A percentile compares a stretch with the other conserved stretches of the same genome.
phyloP scores from a whole-genome alignment of 2,329 filamentous ascomycete species.

The Colletotrichum liriopes region DNA sequence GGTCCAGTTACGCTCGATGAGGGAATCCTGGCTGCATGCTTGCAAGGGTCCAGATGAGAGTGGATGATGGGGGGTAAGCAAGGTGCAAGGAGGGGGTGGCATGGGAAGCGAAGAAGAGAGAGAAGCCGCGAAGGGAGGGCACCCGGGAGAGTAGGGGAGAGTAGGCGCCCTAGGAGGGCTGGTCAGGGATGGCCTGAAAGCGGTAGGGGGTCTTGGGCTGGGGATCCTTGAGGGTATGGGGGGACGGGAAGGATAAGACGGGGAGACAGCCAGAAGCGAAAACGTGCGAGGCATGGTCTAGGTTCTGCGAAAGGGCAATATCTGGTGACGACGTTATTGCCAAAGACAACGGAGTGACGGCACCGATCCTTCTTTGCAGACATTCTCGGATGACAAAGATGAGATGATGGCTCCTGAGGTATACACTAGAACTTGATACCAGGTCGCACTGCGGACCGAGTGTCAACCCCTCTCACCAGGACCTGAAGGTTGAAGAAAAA shows the following conservation, averaged over 20 bases:
- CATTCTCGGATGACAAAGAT: slow-evolving; percentile 9
- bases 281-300: slow-evolving; percentile 43
- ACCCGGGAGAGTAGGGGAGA: slow-evolving; percentile 13
- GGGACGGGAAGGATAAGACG: slow-evolving; percentile 44
- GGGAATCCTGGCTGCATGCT: slow-evolving; percentile 41
- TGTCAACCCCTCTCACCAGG: not conserved
- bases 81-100: slow-evolving; percentile 23
- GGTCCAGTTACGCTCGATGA: slow-evolving; percentile 40
- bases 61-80: slow-evolving; percentile 13
- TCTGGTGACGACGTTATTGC: slow-evolving; percentile 22
- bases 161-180: slow-evolving; percentile 30
- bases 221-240: slow-evolving; percentile 38
- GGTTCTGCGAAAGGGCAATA: slow-evolving; percentile 29
- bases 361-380: slow-evolving; percentile 25
- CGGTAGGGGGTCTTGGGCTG: slow-evolving; percentile 15
- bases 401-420: slow-evolving; percentile 12
- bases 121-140: slow-evolving; percentile 34
- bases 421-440: not conserved
- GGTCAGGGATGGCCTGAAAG: slow-evolving; percentile 34
- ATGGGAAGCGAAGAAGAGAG: slow-evolving; percentile 23
- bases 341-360: slow-evolving; percentile 22
- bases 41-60: slow-evolving; percentile 30
- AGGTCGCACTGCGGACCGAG: not conserved
- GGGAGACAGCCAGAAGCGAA: slow-evolving; percentile 39
- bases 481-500: not conserved